phyloP scores from a whole-genome alignment of 345 rosid species.

The Rhodomyrtus tomentosa region DNA sequence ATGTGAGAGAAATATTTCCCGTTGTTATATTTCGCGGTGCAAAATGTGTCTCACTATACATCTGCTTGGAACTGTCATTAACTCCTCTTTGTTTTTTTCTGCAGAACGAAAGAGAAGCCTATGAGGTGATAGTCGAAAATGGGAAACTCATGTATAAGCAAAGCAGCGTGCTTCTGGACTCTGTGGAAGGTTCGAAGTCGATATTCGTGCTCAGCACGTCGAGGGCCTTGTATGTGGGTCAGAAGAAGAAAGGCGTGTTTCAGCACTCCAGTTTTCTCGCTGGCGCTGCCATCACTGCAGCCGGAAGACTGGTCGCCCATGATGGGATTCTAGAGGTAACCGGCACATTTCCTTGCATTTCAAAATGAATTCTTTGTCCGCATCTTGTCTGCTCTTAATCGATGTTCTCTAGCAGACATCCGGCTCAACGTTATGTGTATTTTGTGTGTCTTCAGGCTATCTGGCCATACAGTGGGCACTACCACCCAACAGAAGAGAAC shows the following conservation, averaged over 20 bases:
- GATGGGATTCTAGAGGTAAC: slow-evolving; percentile 45
- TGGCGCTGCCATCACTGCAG: slow-evolving; percentile 63
- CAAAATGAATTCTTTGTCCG: not conserved
- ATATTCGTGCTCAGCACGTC: slow-evolving; percentile 61
- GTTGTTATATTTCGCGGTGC: not conserved
- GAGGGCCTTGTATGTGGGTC: slow-evolving; percentile 45
- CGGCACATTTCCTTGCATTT: not conserved
- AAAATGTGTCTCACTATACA: not conserved
- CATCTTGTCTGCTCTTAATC: not conserved
- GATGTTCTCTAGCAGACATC: not conserved
- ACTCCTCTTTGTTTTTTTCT: not conserved
- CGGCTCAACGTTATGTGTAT: not conserved
- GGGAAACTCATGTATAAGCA: slow-evolving; percentile 35
- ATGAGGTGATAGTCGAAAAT: slow-evolving; percentile 36
- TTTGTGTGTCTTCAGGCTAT: slow-evolving; percentile 38
- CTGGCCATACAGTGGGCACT: slow-evolving; percentile 98
- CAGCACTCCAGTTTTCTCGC: slow-evolving; percentile 68
- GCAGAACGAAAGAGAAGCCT: slow-evolving; percentile 47
- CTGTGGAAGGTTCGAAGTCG: slow-evolving; percentile 46
- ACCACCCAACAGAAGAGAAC: slow-evolving; percentile 90
- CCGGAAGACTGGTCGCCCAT: slow-evolving; percentile 53
- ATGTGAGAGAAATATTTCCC: not conserved
- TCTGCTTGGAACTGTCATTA: not conserved
- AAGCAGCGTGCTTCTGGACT: slow-evolving; percentile 18
- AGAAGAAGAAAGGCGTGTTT: slow-evolving; percentile 53